phyloP scores from a whole-genome alignment of 345 rosid species.

The Citrus unshiu region DNA sequence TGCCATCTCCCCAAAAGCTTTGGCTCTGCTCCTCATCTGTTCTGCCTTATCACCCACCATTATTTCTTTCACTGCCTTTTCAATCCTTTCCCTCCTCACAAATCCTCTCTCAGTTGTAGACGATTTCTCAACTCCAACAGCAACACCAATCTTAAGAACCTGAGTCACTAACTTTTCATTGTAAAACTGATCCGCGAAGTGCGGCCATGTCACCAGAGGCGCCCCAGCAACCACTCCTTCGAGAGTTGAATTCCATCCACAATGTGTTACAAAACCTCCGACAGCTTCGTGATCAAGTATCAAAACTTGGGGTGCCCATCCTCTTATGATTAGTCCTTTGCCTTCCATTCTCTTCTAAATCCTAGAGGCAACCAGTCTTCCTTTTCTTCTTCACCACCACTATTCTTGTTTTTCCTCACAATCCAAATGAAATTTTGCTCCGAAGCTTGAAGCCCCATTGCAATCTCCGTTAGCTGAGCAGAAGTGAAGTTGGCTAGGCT shows the following conservation, averaged over 20 bases:
- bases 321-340: slow-evolving; percentile 45
- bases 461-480: slow-evolving; percentile 40
- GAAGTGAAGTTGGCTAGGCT: slow-evolving; percentile 22
- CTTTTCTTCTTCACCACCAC: slow-evolving; percentile 5
- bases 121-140: slow-evolving; percentile 33
- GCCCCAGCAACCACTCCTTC: slow-evolving; percentile 51
- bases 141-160: slow-evolving; percentile 36
- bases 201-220: slow-evolving; percentile 55
- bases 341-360: slow-evolving; percentile 32
- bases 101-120: slow-evolving; percentile 14
- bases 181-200: slow-evolving; percentile 43
- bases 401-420: slow-evolving; percentile 17
- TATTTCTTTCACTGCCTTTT: slow-evolving; percentile 32
- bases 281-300: slow-evolving; percentile 53
- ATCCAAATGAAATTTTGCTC: slow-evolving; percentile 48
- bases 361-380: slow-evolving; percentile 40
- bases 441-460: slow-evolving; percentile 34
- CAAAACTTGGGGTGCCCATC: slow-evolving; percentile 62
- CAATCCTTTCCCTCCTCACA: slow-evolving; percentile 34
- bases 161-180: slow-evolving; percentile 46
- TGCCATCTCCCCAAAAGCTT: slow-evolving; percentile 17
- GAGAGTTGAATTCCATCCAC: slow-evolving; percentile 59
- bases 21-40: slow-evolving; percentile 28
- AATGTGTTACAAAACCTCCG: slow-evolving; percentile 55
- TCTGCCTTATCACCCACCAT: slow-evolving; percentile 32